Evolutionary conservation across 345 rosid genomes (phyloP).

Genomic region (Acer negundo): DNA sequence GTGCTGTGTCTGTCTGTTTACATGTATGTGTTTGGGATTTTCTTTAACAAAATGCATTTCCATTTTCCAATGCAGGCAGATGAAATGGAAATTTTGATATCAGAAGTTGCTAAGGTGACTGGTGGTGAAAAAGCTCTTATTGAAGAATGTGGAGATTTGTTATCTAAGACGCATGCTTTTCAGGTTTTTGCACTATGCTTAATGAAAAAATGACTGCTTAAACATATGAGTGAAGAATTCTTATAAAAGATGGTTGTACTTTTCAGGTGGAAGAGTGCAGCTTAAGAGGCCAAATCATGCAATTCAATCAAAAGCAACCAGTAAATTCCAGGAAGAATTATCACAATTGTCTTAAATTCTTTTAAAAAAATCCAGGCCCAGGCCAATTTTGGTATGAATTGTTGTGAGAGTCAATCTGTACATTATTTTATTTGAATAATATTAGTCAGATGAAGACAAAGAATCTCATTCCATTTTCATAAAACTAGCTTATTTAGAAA

Average conservation of each 20-base stretch:
- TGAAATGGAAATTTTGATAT: conserved; percentile 61
- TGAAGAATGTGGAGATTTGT: conserved; percentile 65
- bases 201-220: neutral
- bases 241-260: neutral
- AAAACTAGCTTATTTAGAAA: conserved; percentile 8
- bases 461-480: conserved; percentile 6
- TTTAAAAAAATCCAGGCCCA: neutral
- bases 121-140: conserved; percentile 57
- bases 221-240: neutral
- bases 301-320: conserved; percentile 31
- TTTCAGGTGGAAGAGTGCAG: conserved; percentile 79
- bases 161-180: conserved; percentile 43
- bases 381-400: neutral
- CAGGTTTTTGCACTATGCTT: conserved; percentile 55
- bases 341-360: conserved; percentile 1
- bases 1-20: too few species aligned
- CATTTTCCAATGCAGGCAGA: conserved; percentile 61
- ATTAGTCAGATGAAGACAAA: too few species aligned
- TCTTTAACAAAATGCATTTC: neutral
- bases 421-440: too few species aligned
- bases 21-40: neutral
- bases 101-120: conserved; percentile 71
- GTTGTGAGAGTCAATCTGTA: too few species aligned
- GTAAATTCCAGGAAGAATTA: conserved; percentile 2
- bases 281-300: conserved; percentile 66